Percentiles rank a stretch among this genome's conserved stretches.
These are phyloP conservation scores for Porodaedalea pini DNA, from an alignment of 1,284 basidiomycete genomes.

Conservation along the genomic window DNA sequence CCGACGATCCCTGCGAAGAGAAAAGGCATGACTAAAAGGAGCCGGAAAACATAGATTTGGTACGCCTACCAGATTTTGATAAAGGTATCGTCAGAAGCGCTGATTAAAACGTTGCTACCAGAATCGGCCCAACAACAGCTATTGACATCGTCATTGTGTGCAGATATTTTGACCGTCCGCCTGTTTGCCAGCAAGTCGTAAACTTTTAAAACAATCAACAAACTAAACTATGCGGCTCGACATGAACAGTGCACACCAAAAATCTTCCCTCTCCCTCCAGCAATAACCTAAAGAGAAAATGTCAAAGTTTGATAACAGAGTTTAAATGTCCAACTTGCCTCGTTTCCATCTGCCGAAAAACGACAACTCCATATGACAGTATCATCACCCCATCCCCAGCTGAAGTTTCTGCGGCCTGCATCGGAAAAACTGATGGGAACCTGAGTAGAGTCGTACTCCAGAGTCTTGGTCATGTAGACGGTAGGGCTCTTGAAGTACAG, in stretches of 20 bases:
- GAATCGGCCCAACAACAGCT: constrained; percentile 95
- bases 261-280: constrained; percentile 72
- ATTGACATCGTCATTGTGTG: constrained; percentile 90
- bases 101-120: constrained; percentile 88
- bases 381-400: constrained; percentile 45
- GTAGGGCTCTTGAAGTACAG: constrained; percentile 53
- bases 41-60: not conserved
- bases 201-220: constrained; percentile 43
- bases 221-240: not conserved
- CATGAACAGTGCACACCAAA: constrained; percentile 50
- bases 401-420: constrained; percentile 29
- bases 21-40: constrained; percentile 1
- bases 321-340: constrained; percentile 49
- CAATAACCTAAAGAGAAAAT: constrained; percentile 81
- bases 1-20: constrained; percentile 74
- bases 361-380: constrained; percentile 87
- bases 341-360: constrained; percentile 94
- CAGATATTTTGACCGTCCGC: constrained; percentile 78
- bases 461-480: constrained; percentile 83
- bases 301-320: not conserved
- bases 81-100: constrained; percentile 91
- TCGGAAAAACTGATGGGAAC: constrained; percentile 72
- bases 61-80: constrained; percentile 85
- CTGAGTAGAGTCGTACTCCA: constrained; percentile 68
- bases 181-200: constrained; percentile 85